Percentiles rank a stretch among this genome's conserved stretches.
Conservation (phyloP, 208 protist species). For the Endotrypanum monterogeii region DNA sequence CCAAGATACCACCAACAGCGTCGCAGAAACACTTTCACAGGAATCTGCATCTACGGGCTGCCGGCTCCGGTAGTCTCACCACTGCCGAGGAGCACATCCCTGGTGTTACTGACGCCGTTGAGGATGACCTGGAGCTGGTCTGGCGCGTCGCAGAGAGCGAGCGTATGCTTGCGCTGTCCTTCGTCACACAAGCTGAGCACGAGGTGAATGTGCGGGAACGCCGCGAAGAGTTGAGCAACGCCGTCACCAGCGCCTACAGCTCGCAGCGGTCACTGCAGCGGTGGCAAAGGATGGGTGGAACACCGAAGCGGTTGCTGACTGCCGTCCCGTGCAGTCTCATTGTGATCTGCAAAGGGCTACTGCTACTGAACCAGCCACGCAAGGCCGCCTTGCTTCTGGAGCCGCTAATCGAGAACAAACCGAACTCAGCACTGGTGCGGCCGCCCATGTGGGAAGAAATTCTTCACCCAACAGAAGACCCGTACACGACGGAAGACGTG, state of each 20-base stretch:
- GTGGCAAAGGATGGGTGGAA: constrained; percentile 68
- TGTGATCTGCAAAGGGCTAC: constrained; percentile 66
- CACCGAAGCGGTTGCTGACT: constrained; percentile 69
- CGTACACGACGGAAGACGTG: constrained; percentile 70
- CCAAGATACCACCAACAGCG: constrained; percentile 4
- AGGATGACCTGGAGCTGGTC: constrained; percentile 56
- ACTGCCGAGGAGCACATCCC: constrained; percentile 55
- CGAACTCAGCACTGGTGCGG: constrained; percentile 59
- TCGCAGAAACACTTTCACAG: constrained; percentile 27
- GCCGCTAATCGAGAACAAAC: constrained; percentile 85
- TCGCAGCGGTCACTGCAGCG: constrained; percentile 81
- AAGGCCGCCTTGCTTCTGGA: constrained; percentile 86
- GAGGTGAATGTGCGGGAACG: constrained; percentile 85
- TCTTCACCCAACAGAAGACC: constrained; percentile 44
- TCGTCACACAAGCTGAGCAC: constrained; percentile 79
- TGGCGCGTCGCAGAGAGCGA: constrained; percentile 81
- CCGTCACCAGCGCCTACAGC: constrained; percentile 84
- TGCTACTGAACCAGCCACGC: constrained; percentile 76
- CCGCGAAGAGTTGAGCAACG: constrained; percentile 77
- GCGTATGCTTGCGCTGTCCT: constrained; percentile 83
- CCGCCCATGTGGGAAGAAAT: constrained; percentile 78
- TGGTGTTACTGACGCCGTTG: constrained; percentile 18
- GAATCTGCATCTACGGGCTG: constrained; percentile 55
- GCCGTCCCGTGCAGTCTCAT: constrained; percentile 76
- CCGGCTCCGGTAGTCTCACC: constrained; percentile 53